Percentiles rank a stretch among this genome's conserved stretches.
These are phyloP conservation scores for Macadamia tetraphylla DNA, from an alignment of 164 flowering plant species.

Conservation along the genomic window DNA sequence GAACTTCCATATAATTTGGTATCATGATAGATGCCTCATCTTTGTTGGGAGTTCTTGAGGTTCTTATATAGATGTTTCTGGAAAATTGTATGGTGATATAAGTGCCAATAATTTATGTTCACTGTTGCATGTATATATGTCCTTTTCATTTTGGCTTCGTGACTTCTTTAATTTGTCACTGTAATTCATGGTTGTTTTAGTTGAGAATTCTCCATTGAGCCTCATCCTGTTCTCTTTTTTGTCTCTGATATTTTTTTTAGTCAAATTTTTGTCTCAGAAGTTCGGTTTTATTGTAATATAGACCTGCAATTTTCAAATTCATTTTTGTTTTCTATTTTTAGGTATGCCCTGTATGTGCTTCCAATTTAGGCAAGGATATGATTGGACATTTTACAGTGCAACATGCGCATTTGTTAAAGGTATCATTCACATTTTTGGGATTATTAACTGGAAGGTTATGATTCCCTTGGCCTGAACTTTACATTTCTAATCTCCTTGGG, in stretches of 20 bases:
- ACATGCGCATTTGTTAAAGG: slow-evolving; percentile 70
- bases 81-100: no score
- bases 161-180: neutral
- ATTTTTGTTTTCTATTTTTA: slow-evolving; percentile 19
- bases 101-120: no score
- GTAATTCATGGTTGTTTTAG: neutral
- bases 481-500: neutral
- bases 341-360: slow-evolving; percentile 96
- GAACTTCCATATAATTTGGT: no score
- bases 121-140: no score
- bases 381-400: slow-evolving; percentile 61
- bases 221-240: neutral
- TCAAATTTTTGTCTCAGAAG: no score
- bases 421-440: slow-evolving; percentile 12
- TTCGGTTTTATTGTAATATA: neutral
- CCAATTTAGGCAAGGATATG: slow-evolving; percentile 66
- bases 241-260: no score
- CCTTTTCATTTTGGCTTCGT: neutral
- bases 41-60: no score
- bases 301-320: neutral
- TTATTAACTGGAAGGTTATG: neutral
- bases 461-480: neutral
- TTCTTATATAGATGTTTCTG: no score
- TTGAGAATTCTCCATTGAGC: neutral
- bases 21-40: no score